Evolutionary conservation across 495 filamentous ascomycete genomes (phyloP).

Genomic region (Parachaetomium inaequale): DNA sequence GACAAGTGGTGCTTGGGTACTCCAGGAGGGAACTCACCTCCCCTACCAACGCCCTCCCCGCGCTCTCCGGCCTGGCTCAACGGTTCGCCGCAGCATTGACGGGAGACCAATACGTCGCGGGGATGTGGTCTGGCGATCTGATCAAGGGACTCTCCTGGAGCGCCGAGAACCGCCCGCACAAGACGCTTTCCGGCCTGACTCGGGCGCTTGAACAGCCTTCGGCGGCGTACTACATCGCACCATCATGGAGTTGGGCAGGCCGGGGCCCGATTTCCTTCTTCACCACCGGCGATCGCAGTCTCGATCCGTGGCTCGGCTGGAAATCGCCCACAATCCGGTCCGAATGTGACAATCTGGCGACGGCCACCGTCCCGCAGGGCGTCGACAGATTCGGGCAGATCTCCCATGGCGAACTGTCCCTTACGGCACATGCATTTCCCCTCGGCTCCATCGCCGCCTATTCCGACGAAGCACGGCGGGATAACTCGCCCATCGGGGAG

Average conservation of each 20-base stretch:
- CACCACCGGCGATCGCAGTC: too few relatives aligned
- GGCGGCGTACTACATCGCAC: background rate
- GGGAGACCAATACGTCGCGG: background rate
- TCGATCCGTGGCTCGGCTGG: too few relatives aligned
- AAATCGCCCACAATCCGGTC: too few relatives aligned
- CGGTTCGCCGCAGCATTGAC: background rate
- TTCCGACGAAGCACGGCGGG: background rate
- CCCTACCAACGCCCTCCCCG: background rate
- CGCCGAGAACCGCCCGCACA: background rate
- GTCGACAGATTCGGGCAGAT: background rate
- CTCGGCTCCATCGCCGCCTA: background rate
- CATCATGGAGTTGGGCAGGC: background rate
- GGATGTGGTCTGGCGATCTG: background rate
- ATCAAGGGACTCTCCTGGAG: background rate
- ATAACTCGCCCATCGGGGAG: too few relatives aligned
- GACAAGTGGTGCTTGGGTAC: background rate
- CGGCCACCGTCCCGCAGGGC: background rate
- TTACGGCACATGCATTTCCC: background rate
- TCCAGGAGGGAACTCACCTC: background rate
- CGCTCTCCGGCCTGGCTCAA: background rate
- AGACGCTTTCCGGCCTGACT: background rate
- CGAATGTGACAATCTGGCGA: background rate
- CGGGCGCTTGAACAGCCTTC: background rate
- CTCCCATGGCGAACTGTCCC: background rate
- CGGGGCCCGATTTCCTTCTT: background rate